Evolutionary conservation across 352 stramenopile genomes (phyloP).

Genomic region (Globisporangium recalcitrans): DNA sequence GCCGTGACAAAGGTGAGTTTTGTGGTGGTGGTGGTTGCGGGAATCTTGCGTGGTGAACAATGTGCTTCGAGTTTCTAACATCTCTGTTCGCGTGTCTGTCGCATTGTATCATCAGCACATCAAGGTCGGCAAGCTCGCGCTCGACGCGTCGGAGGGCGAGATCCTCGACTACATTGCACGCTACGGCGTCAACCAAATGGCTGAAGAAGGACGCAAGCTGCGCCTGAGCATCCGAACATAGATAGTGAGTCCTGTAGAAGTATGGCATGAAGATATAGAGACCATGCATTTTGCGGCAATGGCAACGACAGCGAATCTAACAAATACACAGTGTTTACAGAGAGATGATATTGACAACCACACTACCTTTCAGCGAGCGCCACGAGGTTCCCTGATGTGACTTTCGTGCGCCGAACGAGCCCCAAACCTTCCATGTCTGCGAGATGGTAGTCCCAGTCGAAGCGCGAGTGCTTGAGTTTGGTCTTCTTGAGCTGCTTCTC

Average conservation of each 20-base stretch:
- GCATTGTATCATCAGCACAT: constrained; percentile 42
- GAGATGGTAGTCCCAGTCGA: constrained; percentile 54
- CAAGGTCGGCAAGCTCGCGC: constrained; percentile 46
- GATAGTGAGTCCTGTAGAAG: background rate
- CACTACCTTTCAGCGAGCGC: constrained; percentile 18
- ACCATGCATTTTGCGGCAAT: background rate
- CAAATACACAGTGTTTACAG: background rate
- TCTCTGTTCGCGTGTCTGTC: constrained; percentile 7
- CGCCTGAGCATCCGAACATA: constrained; percentile 48
- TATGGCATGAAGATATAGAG: constrained; percentile 3
- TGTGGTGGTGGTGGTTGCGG: background rate
- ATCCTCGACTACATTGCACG: constrained; percentile 58
- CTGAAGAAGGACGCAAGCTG: constrained; percentile 54
- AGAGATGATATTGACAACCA: no score
- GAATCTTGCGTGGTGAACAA: background rate
- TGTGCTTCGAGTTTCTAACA: constrained; percentile 13
- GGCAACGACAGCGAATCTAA: background rate
- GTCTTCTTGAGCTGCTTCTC: constrained; percentile 58
- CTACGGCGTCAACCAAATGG: constrained; percentile 45
- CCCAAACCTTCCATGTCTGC: constrained; percentile 56
- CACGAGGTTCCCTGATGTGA: constrained; percentile 54
- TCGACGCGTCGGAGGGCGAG: constrained; percentile 47
- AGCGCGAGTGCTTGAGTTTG: constrained; percentile 50
- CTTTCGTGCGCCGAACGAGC: constrained; percentile 42
- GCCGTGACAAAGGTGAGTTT: constrained; percentile 50